phyloP scores from a whole-genome alignment of 192 early-diverging fungal genomes.

The Umbelopsis ramanniana region DNA sequence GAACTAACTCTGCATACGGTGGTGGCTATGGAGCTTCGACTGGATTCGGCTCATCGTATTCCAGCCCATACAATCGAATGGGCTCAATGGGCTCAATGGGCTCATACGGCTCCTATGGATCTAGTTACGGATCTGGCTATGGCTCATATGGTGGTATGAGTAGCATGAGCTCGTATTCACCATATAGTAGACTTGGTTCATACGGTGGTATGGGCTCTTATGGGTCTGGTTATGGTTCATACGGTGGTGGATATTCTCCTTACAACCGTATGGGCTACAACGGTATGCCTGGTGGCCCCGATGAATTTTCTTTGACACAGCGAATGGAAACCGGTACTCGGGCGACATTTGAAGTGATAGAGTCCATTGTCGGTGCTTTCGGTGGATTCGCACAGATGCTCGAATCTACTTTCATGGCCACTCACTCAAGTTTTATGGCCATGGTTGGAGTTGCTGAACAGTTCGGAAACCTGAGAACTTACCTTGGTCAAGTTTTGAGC shows the following conservation, averaged over 20 bases:
- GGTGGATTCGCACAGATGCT: slow-evolving; percentile 98
- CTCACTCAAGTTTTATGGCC: slow-evolving; percentile 90
- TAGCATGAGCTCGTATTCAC: slow-evolving; percentile 38
- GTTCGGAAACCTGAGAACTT: slow-evolving; percentile 86
- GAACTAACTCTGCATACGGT: slow-evolving; percentile 32
- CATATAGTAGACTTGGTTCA: slow-evolving; percentile 31
- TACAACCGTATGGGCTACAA: slow-evolving; percentile 48
- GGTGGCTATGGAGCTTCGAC: slow-evolving; percentile 46
- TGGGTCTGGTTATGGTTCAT: slow-evolving; percentile 39
- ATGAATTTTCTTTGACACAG: slow-evolving; percentile 75
- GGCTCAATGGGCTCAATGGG: too few relatives aligned
- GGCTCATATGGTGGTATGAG: slow-evolving; percentile 42
- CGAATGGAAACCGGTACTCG: slow-evolving; percentile 89
- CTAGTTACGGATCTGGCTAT: slow-evolving; percentile 45
- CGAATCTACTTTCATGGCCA: slow-evolving; percentile 97
- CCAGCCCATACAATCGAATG: slow-evolving; percentile 53
- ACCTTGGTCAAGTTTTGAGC: slow-evolving; percentile 84
- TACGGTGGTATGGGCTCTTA: slow-evolving; percentile 38
- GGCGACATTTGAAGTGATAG: slow-evolving; percentile 91
- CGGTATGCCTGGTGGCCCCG: slow-evolving; percentile 62
- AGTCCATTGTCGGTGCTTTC: slow-evolving; percentile 94
- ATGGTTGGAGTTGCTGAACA: slow-evolving; percentile 99
- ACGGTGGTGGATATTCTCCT: slow-evolving; percentile 39
- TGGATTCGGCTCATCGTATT: slow-evolving; percentile 47
- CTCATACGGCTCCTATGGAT: slow-evolving; percentile 46